These are phyloP conservation scores for Narthecium ossifragum DNA, from an alignment of 106 monocot genomes.

Conservation along the genomic window DNA sequence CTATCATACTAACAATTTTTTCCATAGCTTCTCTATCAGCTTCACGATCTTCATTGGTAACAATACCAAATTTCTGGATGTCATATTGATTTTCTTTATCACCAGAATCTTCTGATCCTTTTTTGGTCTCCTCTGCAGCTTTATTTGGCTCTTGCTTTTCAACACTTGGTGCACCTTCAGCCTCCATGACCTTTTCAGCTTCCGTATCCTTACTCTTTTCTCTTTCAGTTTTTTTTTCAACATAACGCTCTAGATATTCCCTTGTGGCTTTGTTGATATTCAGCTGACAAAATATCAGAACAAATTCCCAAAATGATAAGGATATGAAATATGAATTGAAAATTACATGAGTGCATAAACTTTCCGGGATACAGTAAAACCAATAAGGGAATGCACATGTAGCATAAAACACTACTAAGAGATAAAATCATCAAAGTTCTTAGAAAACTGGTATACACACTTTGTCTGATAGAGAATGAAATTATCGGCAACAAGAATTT, in stretches of 20 bases:
- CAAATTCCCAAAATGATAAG: too few species aligned
- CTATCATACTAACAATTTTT: constrained; percentile 66
- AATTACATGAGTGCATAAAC: too few species aligned
- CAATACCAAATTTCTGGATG: constrained; percentile 72
- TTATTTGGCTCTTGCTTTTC: constrained; percentile 44
- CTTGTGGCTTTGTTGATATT: constrained; percentile 90
- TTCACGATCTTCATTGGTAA: constrained; percentile 72
- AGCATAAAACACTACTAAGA: too few species aligned
- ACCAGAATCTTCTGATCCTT: constrained; percentile 33
- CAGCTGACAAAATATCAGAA: constrained; percentile 39
- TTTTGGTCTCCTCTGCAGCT: constrained; percentile 28
- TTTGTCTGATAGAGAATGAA: too few species aligned
- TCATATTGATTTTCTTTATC: constrained; percentile 60
- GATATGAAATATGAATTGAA: too few species aligned
- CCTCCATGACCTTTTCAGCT: constrained; percentile 24
- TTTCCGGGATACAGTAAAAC: too few species aligned
- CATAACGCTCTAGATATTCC: constrained; percentile 87
- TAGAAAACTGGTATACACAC: too few species aligned
- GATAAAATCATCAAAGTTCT: too few species aligned
- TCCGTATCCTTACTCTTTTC: constrained; percentile 77
- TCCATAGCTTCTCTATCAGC: constrained; percentile 74
- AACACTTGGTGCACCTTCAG: constrained; percentile 14
- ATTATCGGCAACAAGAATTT: too few species aligned
- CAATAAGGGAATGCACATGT: too few species aligned
- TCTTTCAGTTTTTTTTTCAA: constrained; percentile 82